Evolutionary conservation across 2,329 filamentous ascomycete genomes (phyloP).

Genomic region (Simplicillium aogashimaense): DNA sequence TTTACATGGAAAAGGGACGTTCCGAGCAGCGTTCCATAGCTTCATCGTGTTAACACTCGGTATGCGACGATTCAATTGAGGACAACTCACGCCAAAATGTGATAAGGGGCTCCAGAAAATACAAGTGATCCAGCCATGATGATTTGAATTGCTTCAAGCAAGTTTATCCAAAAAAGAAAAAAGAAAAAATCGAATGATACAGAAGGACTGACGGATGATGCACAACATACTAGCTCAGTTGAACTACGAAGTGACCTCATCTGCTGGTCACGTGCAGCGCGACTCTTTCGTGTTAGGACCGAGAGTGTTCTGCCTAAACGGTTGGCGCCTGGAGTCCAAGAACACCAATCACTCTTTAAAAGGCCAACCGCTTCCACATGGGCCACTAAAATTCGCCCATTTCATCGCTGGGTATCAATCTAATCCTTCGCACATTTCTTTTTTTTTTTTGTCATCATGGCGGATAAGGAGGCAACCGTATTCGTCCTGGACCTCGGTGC

Average conservation of each 20-base stretch:
- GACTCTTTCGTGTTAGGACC: too few relatives aligned
- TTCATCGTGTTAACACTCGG: constrained; percentile 25
- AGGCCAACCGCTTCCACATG: too few relatives aligned
- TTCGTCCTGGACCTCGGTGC: constrained; percentile 83
- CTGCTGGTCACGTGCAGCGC: not conserved
- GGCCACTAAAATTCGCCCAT: not conserved
- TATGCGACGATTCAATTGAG: not conserved
- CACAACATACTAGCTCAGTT: too few relatives aligned
- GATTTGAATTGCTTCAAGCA: not conserved
- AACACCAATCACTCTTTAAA: too few relatives aligned
- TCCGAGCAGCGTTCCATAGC: constrained; percentile 82
- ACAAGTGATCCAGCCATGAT: not conserved
- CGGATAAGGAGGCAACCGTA: constrained; percentile 84
- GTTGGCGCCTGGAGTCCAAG: too few relatives aligned
- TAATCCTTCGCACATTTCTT: not conserved
- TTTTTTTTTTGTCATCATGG: constrained; percentile 46
- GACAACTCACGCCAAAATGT: constrained; percentile 56
- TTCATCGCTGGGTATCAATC: not conserved
- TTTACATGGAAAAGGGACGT: constrained; percentile 74
- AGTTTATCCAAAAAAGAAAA: too few relatives aligned
- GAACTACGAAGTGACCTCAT: too few relatives aligned
- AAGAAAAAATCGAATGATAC: not conserved
- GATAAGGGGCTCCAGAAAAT: constrained; percentile 50
- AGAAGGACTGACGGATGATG: too few relatives aligned
- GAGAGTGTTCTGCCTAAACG: too few relatives aligned